Conservation (phyloP, 202 grass and related monocot genomes). For the Elaeis oleifera region DNA sequence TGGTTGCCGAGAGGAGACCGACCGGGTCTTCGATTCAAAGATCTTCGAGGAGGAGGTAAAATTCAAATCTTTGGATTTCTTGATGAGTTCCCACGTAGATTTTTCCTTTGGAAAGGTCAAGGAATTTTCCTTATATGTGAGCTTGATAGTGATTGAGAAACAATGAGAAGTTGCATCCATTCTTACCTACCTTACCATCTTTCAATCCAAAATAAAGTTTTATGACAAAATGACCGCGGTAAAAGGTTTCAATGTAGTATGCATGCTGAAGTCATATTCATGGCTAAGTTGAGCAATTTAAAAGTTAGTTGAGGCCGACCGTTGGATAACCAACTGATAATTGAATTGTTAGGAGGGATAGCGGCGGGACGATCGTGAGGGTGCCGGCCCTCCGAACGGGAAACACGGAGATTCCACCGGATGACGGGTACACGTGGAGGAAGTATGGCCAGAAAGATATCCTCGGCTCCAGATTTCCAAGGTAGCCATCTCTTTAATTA, state of each 20-base stretch:
- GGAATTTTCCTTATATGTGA: too few species aligned
- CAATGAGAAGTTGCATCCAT: too few species aligned
- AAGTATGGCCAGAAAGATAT: conserved; percentile 89
- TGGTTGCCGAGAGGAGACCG: neutral
- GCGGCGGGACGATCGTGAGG: conserved; percentile 26
- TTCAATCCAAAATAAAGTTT: too few species aligned
- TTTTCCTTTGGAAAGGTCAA: neutral
- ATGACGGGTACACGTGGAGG: conserved; percentile 78
- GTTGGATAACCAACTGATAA: too few species aligned
- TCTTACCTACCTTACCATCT: too few species aligned
- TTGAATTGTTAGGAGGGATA: conserved; percentile 47
- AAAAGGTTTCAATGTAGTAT: too few species aligned
- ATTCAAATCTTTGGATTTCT: conserved; percentile 12
- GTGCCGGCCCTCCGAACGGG: conserved; percentile 43
- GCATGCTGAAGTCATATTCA: too few species aligned
- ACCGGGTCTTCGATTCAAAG: conserved; percentile 17
- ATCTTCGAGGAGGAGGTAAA: conserved; percentile 27
- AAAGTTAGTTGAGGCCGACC: neutral
- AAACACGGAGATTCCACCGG: conserved; percentile 60
- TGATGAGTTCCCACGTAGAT: conserved; percentile 11
- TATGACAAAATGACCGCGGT: too few species aligned
- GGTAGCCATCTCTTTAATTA: conserved; percentile 21
- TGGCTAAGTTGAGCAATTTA: neutral
- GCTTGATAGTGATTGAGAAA: too few species aligned
- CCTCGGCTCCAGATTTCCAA: conserved; percentile 58